Evolutionary conservation across 345 rosid species (phyloP).

Genomic region (Adansonia digitata): DNA sequence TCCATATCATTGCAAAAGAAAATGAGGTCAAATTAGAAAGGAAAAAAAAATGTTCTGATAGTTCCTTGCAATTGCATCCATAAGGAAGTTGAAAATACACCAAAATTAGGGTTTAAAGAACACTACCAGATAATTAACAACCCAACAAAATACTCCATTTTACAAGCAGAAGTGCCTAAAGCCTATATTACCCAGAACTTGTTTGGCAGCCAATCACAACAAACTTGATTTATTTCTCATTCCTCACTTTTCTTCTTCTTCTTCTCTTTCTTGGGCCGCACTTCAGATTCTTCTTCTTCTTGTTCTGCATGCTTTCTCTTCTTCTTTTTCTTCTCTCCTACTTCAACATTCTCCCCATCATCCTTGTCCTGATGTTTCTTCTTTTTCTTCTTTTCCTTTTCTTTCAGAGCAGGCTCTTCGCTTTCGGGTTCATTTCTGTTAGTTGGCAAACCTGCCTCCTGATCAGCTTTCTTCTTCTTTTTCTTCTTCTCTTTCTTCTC

Average conservation of each 20-base stretch:
- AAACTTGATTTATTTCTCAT: neutral
- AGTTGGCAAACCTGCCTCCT: neutral
- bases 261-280: conserved; percentile 6
- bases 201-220: neutral
- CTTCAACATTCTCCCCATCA: conserved; percentile 6
- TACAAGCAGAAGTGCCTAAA: conserved; percentile 6
- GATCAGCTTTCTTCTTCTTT: conserved; percentile 43
- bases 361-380: conserved; percentile 2
- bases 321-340: conserved; percentile 12
- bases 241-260: conserved; percentile 11
- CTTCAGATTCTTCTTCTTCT: conserved; percentile 5
- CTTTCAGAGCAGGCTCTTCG: neutral
- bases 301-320: conserved; percentile 9
- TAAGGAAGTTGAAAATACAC: neutral
- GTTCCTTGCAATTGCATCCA: neutral
- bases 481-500: conserved; percentile 44
- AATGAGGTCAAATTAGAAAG: neutral
- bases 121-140: neutral
- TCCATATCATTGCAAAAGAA: neutral
- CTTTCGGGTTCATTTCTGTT: neutral
- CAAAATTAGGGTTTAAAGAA: neutral
- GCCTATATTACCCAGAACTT: conserved; percentile 6
- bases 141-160: neutral
- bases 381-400: conserved; percentile 6
- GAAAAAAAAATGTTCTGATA: neutral